Evolutionary conservation across 2,329 filamentous ascomycete species (phyloP).

Genomic region (Pestalotiopsis sp.): DNA sequence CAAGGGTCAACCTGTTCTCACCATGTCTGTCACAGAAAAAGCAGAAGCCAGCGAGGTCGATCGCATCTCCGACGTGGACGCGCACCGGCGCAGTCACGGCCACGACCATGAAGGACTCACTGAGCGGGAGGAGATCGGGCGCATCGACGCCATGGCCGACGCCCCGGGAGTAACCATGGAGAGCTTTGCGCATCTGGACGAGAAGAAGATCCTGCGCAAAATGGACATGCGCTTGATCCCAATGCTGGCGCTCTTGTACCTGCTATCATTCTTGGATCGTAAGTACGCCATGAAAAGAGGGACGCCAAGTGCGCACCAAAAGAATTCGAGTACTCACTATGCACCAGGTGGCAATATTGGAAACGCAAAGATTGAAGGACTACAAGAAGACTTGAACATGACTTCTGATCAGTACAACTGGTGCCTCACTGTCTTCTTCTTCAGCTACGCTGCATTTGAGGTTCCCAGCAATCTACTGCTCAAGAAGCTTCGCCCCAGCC

Average conservation of each 20-base stretch:
- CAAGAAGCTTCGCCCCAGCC: slow-evolving; percentile 71
- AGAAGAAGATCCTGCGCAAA: slow-evolving; percentile 62
- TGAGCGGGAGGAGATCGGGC: slow-evolving; percentile 17
- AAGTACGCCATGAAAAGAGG: slow-evolving; percentile 18
- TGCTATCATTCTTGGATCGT: slow-evolving; percentile 70
- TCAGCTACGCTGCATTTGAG: slow-evolving; percentile 77
- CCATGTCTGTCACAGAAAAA: slow-evolving; percentile 16
- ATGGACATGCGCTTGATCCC: slow-evolving; percentile 58
- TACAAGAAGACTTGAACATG: slow-evolving; percentile 58
- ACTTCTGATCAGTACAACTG: slow-evolving; percentile 71
- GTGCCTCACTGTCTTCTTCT: slow-evolving; percentile 73
- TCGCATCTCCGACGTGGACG: slow-evolving; percentile 10
- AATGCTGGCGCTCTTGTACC: slow-evolving; percentile 68
- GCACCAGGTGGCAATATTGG: slow-evolving; percentile 58
- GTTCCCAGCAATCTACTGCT: slow-evolving; percentile 77
- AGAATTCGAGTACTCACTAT: not conserved
- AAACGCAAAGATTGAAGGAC: slow-evolving; percentile 67
- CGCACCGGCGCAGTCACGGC: slow-evolving; percentile 8
- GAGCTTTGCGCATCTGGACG: slow-evolving; percentile 46
- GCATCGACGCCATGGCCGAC: slow-evolving; percentile 23
- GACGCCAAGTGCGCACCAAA: not conserved
- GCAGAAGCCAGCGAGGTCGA: slow-evolving; percentile 20
- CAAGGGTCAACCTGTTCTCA: not conserved
- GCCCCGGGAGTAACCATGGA: slow-evolving; percentile 25
- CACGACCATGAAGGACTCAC: slow-evolving; percentile 11